Evolutionary conservation across 768 basidiomycete species (phyloP), one percentile per base, ranked within the genome.

Genomic region (Boletus subcaerulescens): DNA sequence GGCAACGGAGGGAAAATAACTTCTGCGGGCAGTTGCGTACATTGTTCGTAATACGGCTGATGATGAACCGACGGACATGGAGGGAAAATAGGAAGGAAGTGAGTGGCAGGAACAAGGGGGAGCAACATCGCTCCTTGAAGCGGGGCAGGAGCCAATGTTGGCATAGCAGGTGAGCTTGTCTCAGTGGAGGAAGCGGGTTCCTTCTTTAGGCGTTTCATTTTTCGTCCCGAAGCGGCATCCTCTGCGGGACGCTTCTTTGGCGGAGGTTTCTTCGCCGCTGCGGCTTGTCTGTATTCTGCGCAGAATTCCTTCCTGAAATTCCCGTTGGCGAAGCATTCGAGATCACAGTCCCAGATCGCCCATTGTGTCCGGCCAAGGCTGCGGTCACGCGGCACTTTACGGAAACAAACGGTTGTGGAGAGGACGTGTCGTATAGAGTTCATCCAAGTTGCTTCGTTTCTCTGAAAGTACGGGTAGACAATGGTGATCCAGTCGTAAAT

Each of bases 361-460:
- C 93, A 95, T 33, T 88, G 80, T 22, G 90, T 91, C 45, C 92
- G 83, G 33, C 93, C 91, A 33, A 89, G 80, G 24, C 84, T 79
- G 13, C 87, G 82, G 55, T 91, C 86, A 20, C 93, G 77, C 3
- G 85, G 82, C 0, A 88, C 83, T 62, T 96, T 97, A 58, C 92
- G 84, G 71, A 97, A 98, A 63, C 88, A 89, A 36, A 88, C 83
- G 42, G 95, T 96, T 4, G 94, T 92, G 59, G 91, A 93, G 24
- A 98, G 80, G 45, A 95, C 94, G 71, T 98, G 95, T n/a, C 96
- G 83, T 56, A 98, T 93, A 52, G 93, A 95, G 71, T 97, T 97
- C 85, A 95, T 94, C 96, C 96, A 98, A 7, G 93, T 96, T 4
- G 88, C 83, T 64, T 98, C 94, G 20, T 89, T 88, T 54, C 90